phyloP scores from a whole-genome alignment of 108 stramenopile genomes.

The Conticribra guillardii region DNA sequence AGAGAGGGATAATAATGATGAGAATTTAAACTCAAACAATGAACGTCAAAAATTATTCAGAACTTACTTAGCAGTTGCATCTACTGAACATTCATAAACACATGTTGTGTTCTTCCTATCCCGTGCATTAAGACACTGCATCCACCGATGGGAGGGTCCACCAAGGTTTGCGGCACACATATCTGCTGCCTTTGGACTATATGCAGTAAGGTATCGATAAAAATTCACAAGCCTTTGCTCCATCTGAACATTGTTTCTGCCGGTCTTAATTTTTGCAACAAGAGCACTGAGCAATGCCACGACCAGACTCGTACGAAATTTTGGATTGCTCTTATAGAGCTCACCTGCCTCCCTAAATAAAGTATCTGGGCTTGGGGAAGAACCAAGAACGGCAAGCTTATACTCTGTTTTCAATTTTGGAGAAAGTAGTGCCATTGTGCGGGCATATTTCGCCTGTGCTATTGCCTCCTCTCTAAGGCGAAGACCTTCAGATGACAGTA shows the following conservation, averaged over 20 bases:
- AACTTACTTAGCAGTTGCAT: background rate
- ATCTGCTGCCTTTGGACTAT: background rate
- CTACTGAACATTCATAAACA: background rate
- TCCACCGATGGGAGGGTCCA: background rate
- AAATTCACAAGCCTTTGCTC: constrained; percentile 9
- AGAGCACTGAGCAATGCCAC: constrained; percentile 2
- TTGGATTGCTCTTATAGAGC: background rate
- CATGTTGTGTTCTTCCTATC: background rate
- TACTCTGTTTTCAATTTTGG: background rate
- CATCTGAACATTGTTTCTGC: background rate
- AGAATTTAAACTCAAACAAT: background rate
- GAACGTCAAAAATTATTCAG: background rate
- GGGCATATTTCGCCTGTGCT: background rate
- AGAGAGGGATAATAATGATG: no score
- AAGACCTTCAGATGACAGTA: background rate
- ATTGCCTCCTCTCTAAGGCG: background rate
- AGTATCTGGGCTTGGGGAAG: no score
- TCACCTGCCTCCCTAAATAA: no score
- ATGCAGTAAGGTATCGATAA: constrained; percentile 1
- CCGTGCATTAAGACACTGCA: background rate
- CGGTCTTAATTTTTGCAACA: background rate
- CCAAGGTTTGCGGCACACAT: background rate
- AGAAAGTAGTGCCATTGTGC: background rate
- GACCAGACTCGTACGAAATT: background rate
- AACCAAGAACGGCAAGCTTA: no score